Evolutionary conservation across 306 rosid genomes (phyloP).

Genomic region (Cicer bijugum): DNA sequence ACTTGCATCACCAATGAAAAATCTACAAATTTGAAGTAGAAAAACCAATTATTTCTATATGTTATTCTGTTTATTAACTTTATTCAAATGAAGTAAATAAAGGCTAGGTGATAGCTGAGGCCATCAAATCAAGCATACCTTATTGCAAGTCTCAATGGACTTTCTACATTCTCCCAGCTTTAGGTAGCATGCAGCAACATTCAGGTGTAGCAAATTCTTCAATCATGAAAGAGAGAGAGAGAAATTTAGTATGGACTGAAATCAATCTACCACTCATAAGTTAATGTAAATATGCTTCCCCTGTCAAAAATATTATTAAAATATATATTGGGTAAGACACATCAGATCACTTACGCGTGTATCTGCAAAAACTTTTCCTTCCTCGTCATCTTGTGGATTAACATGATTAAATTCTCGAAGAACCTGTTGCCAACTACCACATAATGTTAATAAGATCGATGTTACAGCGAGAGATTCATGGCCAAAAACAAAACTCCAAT

Average conservation of each 20-base stretch:
- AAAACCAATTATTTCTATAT: background rate
- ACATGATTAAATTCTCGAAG: conserved; percentile 98
- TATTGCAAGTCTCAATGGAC: conserved; percentile 90
- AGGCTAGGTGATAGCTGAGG: conserved; percentile 8
- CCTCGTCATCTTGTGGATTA: conserved; percentile 96
- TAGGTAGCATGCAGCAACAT: conserved; percentile 85
- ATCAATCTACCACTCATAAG: conserved; percentile 30
- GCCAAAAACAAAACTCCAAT: conserved; percentile 16
- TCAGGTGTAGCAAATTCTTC: conserved; percentile 84
- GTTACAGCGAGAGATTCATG: conserved; percentile 5
- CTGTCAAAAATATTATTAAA: conserved; percentile 3
- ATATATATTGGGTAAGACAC: conserved; percentile 14
- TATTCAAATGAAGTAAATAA: conserved; percentile 32
- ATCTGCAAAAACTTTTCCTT: conserved; percentile 78
- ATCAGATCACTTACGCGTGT: conserved; percentile 68
- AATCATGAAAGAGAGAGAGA: conserved; percentile 39
- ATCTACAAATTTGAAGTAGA: background rate
- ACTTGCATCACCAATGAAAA: background rate
- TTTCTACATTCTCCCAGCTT: conserved; percentile 88
- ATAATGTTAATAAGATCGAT: conserved; percentile 45
- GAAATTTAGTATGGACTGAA: conserved; percentile 39
- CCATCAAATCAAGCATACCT: conserved; percentile 58
- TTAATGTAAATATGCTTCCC: background rate
- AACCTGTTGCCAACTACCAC: conserved; percentile 62
- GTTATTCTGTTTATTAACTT: background rate